phyloP scores from a whole-genome alignment of 257 asterid species.

The Echium plantagineum region DNA sequence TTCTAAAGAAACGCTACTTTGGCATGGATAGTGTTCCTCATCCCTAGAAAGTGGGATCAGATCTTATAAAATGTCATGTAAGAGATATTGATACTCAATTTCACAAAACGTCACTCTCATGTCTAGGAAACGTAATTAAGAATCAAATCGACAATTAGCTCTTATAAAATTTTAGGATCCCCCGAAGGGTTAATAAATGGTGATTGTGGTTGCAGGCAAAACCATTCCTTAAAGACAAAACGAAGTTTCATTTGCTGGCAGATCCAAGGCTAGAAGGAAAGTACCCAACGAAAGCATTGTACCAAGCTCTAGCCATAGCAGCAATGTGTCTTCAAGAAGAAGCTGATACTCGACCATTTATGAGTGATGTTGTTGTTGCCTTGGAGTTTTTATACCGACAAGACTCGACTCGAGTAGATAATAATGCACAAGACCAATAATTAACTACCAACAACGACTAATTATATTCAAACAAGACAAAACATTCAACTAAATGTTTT shows the following conservation, averaged over 20 bases:
- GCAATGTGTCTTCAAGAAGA: slow-evolving; percentile 68
- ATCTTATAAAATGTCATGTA: too few relatives aligned
- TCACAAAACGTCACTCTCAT: too few relatives aligned
- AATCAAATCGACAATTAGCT: too few relatives aligned
- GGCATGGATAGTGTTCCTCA: too few relatives aligned
- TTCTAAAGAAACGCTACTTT: too few relatives aligned
- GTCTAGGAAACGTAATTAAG: too few relatives aligned
- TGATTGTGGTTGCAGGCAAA: slow-evolving; percentile 56
- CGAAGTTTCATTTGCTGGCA: slow-evolving; percentile 35
- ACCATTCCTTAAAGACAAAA: slow-evolving; percentile 46
- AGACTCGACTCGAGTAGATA: slow-evolving; percentile 9
- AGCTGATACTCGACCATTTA: slow-evolving; percentile 38
- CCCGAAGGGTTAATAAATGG: too few relatives aligned
- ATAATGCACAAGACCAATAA: neutral
- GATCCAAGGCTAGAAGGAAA: slow-evolving; percentile 38
- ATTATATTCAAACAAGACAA: too few relatives aligned
- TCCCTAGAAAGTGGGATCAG: too few relatives aligned
- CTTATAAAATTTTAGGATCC: too few relatives aligned
- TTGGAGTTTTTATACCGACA: slow-evolving; percentile 19
- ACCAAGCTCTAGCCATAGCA: slow-evolving; percentile 55
- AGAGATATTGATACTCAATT: too few relatives aligned
- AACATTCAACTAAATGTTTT: neutral
- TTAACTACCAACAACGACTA: too few relatives aligned
- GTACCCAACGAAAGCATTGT: slow-evolving; percentile 35
- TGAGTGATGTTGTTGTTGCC: slow-evolving; percentile 43